Evolutionary conservation across 352 stramenopile species (phyloP).

Genomic region (Phytophthora quininea): DNA sequence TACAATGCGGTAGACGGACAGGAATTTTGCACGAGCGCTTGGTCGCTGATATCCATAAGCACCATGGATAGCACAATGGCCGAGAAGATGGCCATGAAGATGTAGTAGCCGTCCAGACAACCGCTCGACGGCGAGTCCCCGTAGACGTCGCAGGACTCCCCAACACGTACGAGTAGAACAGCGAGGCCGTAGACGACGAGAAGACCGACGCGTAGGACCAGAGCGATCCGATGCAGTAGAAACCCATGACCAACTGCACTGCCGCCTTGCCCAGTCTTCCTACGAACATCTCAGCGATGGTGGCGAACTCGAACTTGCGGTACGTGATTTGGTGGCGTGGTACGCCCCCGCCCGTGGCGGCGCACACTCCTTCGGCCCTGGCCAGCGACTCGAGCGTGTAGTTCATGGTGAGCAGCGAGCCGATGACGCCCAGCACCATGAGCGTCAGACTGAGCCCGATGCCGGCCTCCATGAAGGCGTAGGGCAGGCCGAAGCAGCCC

Average conservation of each 20-base stretch:
- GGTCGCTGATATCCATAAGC: slow-evolving; percentile 85
- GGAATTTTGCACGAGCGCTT: slow-evolving; percentile 80
- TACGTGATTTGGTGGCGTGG: slow-evolving; percentile 80
- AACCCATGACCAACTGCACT: slow-evolving; percentile 73
- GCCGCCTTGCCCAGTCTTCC: slow-evolving; percentile 66
- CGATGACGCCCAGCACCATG: slow-evolving; percentile 66
- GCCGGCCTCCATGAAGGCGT: slow-evolving; percentile 75
- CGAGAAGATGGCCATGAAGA: slow-evolving; percentile 80
- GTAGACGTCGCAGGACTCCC: slow-evolving; percentile 74
- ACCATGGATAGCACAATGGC: slow-evolving; percentile 81
- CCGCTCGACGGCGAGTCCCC: slow-evolving; percentile 38
- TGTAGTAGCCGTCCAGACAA: slow-evolving; percentile 77
- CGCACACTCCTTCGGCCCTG: slow-evolving; percentile 75
- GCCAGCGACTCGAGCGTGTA: slow-evolving; percentile 87
- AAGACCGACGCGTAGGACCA: slow-evolving; percentile 90
- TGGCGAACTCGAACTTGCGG: slow-evolving; percentile 88
- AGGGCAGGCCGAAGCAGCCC: slow-evolving; percentile 84
- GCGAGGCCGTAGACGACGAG: slow-evolving; percentile 79
- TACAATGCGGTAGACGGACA: slow-evolving; percentile 83
- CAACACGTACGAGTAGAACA: slow-evolving; percentile 79
- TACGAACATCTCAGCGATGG: slow-evolving; percentile 84
- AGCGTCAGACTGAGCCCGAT: slow-evolving; percentile 65
- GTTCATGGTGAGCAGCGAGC: slow-evolving; percentile 85
- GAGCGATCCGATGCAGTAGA: slow-evolving; percentile 80
- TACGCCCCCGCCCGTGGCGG: slow-evolving; percentile 47